Evolutionary conservation across 495 filamentous ascomycete species (phyloP).

Genomic region (Aspergillus avenaceus): DNA sequence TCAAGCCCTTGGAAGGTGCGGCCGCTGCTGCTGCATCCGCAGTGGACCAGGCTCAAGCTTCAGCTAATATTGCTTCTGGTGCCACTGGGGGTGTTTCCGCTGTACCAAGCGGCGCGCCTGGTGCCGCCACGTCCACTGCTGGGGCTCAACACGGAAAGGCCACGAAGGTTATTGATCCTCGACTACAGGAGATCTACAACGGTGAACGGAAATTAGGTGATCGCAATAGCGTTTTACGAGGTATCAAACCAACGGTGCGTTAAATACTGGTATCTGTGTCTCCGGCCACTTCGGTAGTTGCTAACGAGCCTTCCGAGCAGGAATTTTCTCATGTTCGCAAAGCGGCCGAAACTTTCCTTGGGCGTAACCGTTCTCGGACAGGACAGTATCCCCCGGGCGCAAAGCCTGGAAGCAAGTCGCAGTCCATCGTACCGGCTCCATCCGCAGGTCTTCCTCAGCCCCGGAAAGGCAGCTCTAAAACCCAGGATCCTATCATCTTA

Average conservation of each 20-base stretch:
- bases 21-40: slow-evolving; percentile 49
- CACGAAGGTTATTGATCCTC: slow-evolving; percentile 66
- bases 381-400: slow-evolving; percentile 41
- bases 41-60: slow-evolving; percentile 31
- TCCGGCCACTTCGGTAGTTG: neutral
- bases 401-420: slow-evolving; percentile 38
- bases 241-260: slow-evolving; percentile 85
- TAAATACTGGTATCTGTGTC: neutral
- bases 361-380: slow-evolving; percentile 48
- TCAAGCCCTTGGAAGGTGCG: slow-evolving; percentile 69
- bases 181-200: slow-evolving; percentile 82
- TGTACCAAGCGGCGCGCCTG: slow-evolving; percentile 14
- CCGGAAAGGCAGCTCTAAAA: slow-evolving; percentile 46
- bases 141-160: slow-evolving; percentile 46
- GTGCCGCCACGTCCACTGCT: slow-evolving; percentile 34
- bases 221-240: slow-evolving; percentile 80
- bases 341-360: slow-evolving; percentile 73
- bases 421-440: slow-evolving; percentile 33
- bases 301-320: slow-evolving; percentile 36
- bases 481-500: slow-evolving; percentile 92
- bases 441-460: slow-evolving; percentile 38
- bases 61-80: slow-evolving; percentile 41
- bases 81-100: slow-evolving; percentile 31
- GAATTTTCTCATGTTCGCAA: slow-evolving; percentile 96
- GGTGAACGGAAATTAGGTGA: slow-evolving; percentile 89